Conservation (phyloP, 2,329 filamentous ascomycete genomes). For the Chrysoporthe puriensis region DNA sequence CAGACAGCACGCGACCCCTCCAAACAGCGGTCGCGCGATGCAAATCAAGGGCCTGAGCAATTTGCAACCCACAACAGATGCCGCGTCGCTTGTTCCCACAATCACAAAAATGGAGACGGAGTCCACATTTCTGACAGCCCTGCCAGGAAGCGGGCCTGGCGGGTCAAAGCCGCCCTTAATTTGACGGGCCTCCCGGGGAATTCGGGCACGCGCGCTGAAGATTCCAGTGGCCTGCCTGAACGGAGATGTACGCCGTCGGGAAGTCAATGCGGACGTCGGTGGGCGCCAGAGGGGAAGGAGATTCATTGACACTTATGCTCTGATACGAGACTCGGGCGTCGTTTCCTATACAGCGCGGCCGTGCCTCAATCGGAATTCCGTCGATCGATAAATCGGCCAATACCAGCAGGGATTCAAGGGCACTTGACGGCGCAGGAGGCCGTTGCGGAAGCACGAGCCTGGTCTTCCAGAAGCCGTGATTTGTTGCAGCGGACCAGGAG, state of each 20-base stretch:
- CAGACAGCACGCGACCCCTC: slow-evolving; percentile 25
- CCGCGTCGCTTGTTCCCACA: slow-evolving; percentile 21
- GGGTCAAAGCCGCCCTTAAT: slow-evolving; percentile 26
- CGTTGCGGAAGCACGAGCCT: slow-evolving; percentile 15
- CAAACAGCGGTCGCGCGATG: slow-evolving; percentile 20
- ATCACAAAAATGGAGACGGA: slow-evolving; percentile 17
- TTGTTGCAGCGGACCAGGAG: slow-evolving; percentile 12
- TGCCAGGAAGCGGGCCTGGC: slow-evolving; percentile 23
- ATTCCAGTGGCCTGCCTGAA: neutral
- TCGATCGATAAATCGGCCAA: slow-evolving; percentile 14
- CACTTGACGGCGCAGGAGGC: slow-evolving; percentile 15
- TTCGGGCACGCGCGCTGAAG: neutral
- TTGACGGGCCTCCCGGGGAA: slow-evolving; percentile 28
- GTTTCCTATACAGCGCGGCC: neutral
- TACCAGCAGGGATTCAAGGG: slow-evolving; percentile 18
- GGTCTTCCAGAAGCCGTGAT: slow-evolving; percentile 22
- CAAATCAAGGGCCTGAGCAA: slow-evolving; percentile 17
- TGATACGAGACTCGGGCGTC: neutral
- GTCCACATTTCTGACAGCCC: slow-evolving; percentile 25
- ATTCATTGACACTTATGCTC: neutral
- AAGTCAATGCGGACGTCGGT: neutral
- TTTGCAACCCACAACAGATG: slow-evolving; percentile 20
- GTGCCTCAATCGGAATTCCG: slow-evolving; percentile 7
- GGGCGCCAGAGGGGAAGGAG: neutral
- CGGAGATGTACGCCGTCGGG: neutral